These are phyloP conservation scores for Tylopilus intermedius DNA, from an alignment of 768 basidiomycete species.

Conservation along the genomic window DNA sequence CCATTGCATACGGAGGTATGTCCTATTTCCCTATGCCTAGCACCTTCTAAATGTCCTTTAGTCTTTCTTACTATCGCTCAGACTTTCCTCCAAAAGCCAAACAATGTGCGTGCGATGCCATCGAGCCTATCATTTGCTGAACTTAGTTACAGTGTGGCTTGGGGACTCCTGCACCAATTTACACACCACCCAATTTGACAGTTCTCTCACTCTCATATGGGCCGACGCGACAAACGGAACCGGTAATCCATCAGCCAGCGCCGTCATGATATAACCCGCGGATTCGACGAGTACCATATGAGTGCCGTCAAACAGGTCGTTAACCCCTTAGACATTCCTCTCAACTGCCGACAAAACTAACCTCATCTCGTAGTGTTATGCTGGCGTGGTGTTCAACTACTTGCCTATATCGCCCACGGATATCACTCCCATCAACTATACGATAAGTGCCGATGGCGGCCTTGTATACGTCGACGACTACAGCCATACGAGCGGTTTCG, in stretches of 20 bases:
- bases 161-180: slow-evolving; percentile 51
- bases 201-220: slow-evolving; percentile 56
- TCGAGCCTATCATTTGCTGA: neutral
- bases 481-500: slow-evolving; percentile 63
- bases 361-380: slow-evolving; percentile 63
- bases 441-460: slow-evolving; percentile 63
- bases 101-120: slow-evolving; percentile 44
- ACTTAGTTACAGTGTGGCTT: slow-evolving; percentile 48
- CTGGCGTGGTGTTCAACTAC: slow-evolving; percentile 57
- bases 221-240: slow-evolving; percentile 59
- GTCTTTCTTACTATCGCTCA: slow-evolving; percentile 64
- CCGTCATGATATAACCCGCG: slow-evolving; percentile 59
- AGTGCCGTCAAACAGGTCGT: slow-evolving; percentile 45
- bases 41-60: slow-evolving; percentile 3
- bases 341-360: slow-evolving; percentile 67
- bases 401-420: slow-evolving; percentile 40
- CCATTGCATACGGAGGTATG: slow-evolving; percentile 52
- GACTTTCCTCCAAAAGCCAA: slow-evolving; percentile 49
- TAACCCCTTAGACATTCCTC: slow-evolving; percentile 45
- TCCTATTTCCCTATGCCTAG: neutral
- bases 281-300: slow-evolving; percentile 46
- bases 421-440: slow-evolving; percentile 52
- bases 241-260: slow-evolving; percentile 48
- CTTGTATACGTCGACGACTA: slow-evolving; percentile 60
- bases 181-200: slow-evolving; percentile 44